A percentile compares a stretch with the other conserved stretches of the same genome.
Conservation (phyloP, 805 yeast species). For the Ogataea paraovalis region DNA sequence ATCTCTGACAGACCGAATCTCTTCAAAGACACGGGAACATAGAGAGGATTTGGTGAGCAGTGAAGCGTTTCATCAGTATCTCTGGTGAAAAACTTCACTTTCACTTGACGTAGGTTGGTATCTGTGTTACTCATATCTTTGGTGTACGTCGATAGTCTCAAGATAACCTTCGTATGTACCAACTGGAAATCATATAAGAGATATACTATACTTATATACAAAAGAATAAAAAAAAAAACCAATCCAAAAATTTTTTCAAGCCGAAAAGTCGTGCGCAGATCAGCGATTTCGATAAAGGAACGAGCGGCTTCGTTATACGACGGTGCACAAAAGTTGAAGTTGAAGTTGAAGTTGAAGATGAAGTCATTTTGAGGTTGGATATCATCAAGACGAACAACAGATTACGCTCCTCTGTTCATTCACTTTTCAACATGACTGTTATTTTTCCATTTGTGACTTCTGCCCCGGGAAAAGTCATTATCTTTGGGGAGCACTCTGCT, state of each 20-base stretch:
- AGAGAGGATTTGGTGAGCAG: constrained; percentile 76
- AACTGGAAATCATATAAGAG: no score
- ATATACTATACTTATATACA: neutral
- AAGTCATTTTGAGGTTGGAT: no score
- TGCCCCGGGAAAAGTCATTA: constrained; percentile 94
- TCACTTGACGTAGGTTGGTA: constrained; percentile 44
- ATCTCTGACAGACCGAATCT: constrained; percentile 93
- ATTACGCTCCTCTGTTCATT: no score
- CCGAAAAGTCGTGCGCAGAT: neutral
- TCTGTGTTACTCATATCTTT: constrained; percentile 12
- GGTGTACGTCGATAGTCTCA: neutral
- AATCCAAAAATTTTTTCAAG: neutral
- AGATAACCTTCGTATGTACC: neutral
- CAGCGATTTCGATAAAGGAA: no score
- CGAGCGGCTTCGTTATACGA: neutral
- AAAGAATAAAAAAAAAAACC: neutral
- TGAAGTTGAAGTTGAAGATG: no score
- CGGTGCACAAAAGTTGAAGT: no score
- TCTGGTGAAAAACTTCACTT: constrained; percentile 79
- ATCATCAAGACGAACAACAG: no score
- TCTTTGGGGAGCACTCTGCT: constrained; percentile 96
- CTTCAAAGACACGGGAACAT: constrained; percentile 80
- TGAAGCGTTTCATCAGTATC: constrained; percentile 73
- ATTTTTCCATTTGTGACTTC: constrained; percentile 65
- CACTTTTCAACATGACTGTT: no score